Conservation (phyloP, 1,139 yeast genomes). For the Diutina ranongensis region DNA sequence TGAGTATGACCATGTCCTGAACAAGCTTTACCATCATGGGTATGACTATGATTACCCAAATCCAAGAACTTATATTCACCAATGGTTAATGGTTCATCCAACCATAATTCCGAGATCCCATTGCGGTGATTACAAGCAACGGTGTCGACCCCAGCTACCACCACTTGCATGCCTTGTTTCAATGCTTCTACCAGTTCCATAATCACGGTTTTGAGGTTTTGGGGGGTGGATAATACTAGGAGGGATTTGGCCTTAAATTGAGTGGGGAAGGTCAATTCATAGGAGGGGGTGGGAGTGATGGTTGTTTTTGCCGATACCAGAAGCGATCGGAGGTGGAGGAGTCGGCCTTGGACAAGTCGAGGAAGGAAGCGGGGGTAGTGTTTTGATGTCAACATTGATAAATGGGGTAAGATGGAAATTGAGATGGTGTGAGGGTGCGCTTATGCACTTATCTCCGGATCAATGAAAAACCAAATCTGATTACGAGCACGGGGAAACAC, state of each 20-base stretch:
- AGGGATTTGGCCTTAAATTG: constrained; percentile 3
- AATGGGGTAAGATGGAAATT: too few species aligned
- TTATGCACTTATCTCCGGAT: too few species aligned
- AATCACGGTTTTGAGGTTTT: constrained; percentile 24
- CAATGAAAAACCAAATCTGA: too few species aligned
- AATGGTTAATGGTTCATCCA: constrained; percentile 20
- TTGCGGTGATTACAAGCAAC: constrained; percentile 24
- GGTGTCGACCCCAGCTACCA: constrained; percentile 40
- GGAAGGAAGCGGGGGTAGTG: too few species aligned
- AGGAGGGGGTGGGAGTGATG: background rate
- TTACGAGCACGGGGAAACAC: too few species aligned
- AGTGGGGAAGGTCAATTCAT: background rate
- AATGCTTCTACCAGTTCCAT: constrained; percentile 16
- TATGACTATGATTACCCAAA: constrained; percentile 17
- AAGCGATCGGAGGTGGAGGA: background rate
- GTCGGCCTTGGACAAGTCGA: background rate
- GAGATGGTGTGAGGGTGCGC: too few species aligned
- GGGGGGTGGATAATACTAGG: constrained; percentile 33
- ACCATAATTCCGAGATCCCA: constrained; percentile 41
- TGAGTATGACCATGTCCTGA: background rate
- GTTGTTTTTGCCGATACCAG: background rate
- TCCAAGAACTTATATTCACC: constrained; percentile 14
- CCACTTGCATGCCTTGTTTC: constrained; percentile 21
- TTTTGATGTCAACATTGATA: too few species aligned
- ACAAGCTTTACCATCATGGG: constrained; percentile 18